phyloP scores from a whole-genome alignment of 1,284 basidiomycete species.

The Schizophyllum amplum region DNA sequence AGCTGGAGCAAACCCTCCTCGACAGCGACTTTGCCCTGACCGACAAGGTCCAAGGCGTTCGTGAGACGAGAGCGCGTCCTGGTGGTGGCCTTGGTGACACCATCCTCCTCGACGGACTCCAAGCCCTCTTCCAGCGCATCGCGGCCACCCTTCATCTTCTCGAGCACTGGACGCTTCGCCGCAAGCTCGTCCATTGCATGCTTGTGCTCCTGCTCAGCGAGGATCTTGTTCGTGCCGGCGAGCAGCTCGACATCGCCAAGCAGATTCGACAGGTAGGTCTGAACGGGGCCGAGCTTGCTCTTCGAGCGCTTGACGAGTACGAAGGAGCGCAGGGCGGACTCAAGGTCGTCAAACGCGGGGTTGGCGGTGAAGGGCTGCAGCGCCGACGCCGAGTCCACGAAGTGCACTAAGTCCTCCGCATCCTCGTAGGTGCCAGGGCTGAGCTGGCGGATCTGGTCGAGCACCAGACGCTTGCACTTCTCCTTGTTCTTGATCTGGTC shows the following conservation, averaged over 20 bases:
- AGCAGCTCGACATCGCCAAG: conserved; percentile 87
- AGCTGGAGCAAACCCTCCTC: conserved; percentile 42
- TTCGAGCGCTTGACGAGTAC: conserved; percentile 92
- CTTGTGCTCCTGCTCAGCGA: conserved; percentile 77
- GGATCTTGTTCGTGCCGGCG: conserved; percentile 78
- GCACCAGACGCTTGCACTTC: conserved; percentile 82
- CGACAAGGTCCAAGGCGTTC: conserved; percentile 74
- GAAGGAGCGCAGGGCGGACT: conserved; percentile 90
- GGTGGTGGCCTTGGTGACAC: conserved; percentile 47
- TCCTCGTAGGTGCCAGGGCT: conserved; percentile 91
- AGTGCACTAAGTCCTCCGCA: conserved; percentile 92
- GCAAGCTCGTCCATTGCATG: conserved; percentile 68
- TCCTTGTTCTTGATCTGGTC: conserved; percentile 95
- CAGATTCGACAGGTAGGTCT: conserved; percentile 87
- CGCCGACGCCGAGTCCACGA: conserved; percentile 85
- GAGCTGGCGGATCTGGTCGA: conserved; percentile 92
- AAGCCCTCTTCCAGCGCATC: conserved; percentile 75
- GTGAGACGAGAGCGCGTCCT: conserved; percentile 56
- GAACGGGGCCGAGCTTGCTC: conserved; percentile 94
- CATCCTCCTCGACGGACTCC: conserved; percentile 75
- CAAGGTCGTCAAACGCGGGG: conserved; percentile 79
- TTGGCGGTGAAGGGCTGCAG: conserved; percentile 57
- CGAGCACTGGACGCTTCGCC: conserved; percentile 73
- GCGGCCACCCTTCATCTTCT: conserved; percentile 74
- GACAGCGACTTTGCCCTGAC: conserved; percentile 63